Evolutionary conservation across 2,329 filamentous ascomycete genomes (phyloP).

Genomic region (Cytospora paraplurivora): DNA sequence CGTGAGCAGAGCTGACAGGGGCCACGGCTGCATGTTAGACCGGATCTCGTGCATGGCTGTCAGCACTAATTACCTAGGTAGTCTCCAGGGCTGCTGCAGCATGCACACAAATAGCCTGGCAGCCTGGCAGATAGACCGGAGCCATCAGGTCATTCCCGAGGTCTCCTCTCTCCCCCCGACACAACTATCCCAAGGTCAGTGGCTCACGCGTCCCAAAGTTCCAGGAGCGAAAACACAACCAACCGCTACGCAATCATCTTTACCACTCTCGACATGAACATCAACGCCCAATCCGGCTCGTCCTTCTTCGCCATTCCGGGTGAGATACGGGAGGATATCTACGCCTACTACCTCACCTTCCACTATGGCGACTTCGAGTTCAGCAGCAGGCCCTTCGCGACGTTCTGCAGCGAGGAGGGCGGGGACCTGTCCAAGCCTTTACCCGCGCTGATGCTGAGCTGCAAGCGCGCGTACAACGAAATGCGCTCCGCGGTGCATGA

Average conservation of each 20-base stretch:
- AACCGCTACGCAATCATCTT: background rate
- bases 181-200: no score
- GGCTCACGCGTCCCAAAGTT: no score
- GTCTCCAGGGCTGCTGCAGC: no score
- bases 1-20: no score
- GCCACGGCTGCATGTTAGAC: no score
- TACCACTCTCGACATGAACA: background rate
- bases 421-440: slow-evolving; percentile 8
- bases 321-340: slow-evolving; percentile 22
- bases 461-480: slow-evolving; percentile 23
- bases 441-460: slow-evolving; percentile 23
- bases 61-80: no score
- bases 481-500: slow-evolving; percentile 31
- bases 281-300: slow-evolving; percentile 2
- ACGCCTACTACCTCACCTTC: slow-evolving; percentile 14
- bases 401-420: slow-evolving; percentile 8
- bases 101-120: no score
- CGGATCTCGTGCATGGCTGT: no score
- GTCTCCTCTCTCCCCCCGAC: no score
- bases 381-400: slow-evolving; percentile 19
- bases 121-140: no score
- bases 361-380: slow-evolving; percentile 22
- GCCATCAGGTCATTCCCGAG: no score
- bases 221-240: no score
- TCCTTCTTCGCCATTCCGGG: slow-evolving; percentile 15